Evolutionary conservation across 2,329 filamentous ascomycete genomes (phyloP).

Genomic region (Ophiosphaerella narmari): DNA sequence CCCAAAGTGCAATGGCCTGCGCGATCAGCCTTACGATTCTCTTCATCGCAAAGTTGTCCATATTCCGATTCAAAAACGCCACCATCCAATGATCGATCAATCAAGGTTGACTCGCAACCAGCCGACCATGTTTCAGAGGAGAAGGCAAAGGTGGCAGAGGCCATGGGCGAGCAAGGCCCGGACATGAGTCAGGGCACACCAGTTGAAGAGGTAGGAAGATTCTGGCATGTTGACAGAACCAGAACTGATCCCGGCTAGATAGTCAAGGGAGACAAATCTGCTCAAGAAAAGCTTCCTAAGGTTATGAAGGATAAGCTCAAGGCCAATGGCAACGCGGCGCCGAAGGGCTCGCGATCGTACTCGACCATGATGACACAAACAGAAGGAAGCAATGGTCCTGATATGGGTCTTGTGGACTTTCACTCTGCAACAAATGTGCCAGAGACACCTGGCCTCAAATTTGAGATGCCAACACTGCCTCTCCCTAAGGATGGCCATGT

Average conservation of each 20-base stretch:
- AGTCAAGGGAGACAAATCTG: slow-evolving; percentile 65
- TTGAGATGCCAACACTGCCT: slow-evolving; percentile 70
- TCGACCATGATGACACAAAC: slow-evolving; percentile 54
- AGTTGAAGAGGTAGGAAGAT: slow-evolving; percentile 62
- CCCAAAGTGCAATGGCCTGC: slow-evolving; percentile 35
- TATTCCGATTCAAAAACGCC: slow-evolving; percentile 40
- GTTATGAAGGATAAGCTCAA: slow-evolving; percentile 67
- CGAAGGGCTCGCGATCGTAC: slow-evolving; percentile 58
- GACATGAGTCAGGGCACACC: slow-evolving; percentile 69
- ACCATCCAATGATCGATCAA: slow-evolving; percentile 37
- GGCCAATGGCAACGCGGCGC: slow-evolving; percentile 49
- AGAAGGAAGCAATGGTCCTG: slow-evolving; percentile 15
- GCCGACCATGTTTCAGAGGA: slow-evolving; percentile 69
- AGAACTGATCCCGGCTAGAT: slow-evolving; percentile 54
- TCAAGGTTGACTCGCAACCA: slow-evolving; percentile 38
- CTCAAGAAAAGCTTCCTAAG: slow-evolving; percentile 66
- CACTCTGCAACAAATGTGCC: slow-evolving; percentile 22
- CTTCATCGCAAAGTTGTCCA: slow-evolving; percentile 34
- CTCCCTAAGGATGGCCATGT: slow-evolving; percentile 67
- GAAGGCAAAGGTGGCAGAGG: slow-evolving; percentile 63
- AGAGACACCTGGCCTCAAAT: slow-evolving; percentile 68
- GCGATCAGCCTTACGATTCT: slow-evolving; percentile 23
- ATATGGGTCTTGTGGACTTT: slow-evolving; percentile 40
- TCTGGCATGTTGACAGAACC: neutral
- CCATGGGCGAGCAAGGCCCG: slow-evolving; percentile 62